Conservation (phyloP, 768 basidiomycete species). For the Suillus variegatus region DNA sequence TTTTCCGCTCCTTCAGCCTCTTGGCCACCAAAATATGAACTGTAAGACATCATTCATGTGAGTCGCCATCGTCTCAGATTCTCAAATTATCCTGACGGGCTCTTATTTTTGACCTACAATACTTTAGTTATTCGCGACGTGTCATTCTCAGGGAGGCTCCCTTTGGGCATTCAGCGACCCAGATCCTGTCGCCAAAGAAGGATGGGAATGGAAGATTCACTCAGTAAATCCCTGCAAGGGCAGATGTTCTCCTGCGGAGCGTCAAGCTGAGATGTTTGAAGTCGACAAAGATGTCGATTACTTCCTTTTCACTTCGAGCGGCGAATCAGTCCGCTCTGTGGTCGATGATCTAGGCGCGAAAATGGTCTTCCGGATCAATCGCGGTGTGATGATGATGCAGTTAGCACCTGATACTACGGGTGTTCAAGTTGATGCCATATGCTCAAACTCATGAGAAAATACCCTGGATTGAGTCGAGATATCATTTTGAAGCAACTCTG, state of each 20-base stretch:
- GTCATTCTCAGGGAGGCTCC: slow-evolving; percentile 5
- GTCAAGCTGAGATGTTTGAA: slow-evolving; percentile 20
- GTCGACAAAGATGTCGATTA: slow-evolving; percentile 18
- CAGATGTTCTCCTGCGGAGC: slow-evolving; percentile 17
- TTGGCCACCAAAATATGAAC: too few species aligned
- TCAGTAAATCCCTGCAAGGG: slow-evolving; percentile 11
- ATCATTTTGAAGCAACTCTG: slow-evolving; percentile 2
- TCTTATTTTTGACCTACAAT: too few species aligned
- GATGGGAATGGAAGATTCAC: neutral
- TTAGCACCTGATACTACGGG: neutral
- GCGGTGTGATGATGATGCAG: slow-evolving; percentile 11
- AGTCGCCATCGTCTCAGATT: too few species aligned
- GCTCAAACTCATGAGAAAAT: slow-evolving; percentile 18
- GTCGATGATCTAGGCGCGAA: slow-evolving; percentile 14
- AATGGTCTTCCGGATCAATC: slow-evolving; percentile 16
- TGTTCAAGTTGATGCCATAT: slow-evolving; percentile 16
- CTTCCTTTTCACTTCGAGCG: slow-evolving; percentile 18
- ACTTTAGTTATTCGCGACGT: too few species aligned
- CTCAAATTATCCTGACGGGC: too few species aligned
- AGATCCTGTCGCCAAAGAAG: slow-evolving; percentile 3
- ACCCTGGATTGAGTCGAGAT: slow-evolving; percentile 21
- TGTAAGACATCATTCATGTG: too few species aligned
- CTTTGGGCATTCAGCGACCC: slow-evolving; percentile 11
- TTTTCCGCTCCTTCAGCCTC: too few species aligned
- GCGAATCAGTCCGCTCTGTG: slow-evolving; percentile 16